Conservation (phyloP, 768 basidiomycete species). For the Amanita rimosa region DNA sequence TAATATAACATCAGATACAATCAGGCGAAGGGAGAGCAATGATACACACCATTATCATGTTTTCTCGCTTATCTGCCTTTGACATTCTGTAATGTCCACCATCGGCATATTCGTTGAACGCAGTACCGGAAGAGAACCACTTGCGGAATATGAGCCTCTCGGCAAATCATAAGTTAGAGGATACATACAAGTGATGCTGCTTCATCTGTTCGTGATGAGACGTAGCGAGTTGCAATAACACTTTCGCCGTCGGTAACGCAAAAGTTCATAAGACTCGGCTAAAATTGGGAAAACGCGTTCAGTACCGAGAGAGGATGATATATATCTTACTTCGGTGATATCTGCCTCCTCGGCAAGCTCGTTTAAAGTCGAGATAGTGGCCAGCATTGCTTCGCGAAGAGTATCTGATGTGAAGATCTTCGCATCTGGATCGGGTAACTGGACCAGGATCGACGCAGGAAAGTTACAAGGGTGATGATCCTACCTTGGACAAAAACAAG, state of each 20-base stretch:
- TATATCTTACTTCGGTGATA: conserved; percentile 49
- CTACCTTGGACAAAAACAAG: conserved; percentile 74
- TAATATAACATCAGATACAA: conserved; percentile 4
- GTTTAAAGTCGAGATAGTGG: conserved; percentile 78
- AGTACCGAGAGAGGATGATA: background rate
- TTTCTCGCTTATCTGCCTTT: conserved; percentile 90
- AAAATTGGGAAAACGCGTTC: conserved; percentile 2
- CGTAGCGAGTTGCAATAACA: conserved; percentile 90
- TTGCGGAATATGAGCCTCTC: conserved; percentile 16
- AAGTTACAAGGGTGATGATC: conserved; percentile 1
- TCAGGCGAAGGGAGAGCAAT: conserved; percentile 8
- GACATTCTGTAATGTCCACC: conserved; percentile 93
- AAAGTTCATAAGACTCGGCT: conserved; percentile 92
- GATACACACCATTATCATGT: conserved; percentile 73
- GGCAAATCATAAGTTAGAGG: background rate
- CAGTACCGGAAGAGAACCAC: conserved; percentile 95
- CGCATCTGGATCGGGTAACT: conserved; percentile 78
- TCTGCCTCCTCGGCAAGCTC: conserved; percentile 58
- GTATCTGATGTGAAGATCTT: conserved; percentile 58
- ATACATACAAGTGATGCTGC: conserved; percentile 73
- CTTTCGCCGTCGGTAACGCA: conserved; percentile 93
- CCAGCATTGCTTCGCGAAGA: conserved; percentile 78
- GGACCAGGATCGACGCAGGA: conserved; percentile 7
- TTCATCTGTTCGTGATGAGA: conserved; percentile 84
- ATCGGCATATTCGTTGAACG: conserved; percentile 81